Percentiles rank a stretch among this genome's conserved stretches.
Conservation (phyloP, 257 asterid genomes). For the Forsythia viridissima region DNA sequence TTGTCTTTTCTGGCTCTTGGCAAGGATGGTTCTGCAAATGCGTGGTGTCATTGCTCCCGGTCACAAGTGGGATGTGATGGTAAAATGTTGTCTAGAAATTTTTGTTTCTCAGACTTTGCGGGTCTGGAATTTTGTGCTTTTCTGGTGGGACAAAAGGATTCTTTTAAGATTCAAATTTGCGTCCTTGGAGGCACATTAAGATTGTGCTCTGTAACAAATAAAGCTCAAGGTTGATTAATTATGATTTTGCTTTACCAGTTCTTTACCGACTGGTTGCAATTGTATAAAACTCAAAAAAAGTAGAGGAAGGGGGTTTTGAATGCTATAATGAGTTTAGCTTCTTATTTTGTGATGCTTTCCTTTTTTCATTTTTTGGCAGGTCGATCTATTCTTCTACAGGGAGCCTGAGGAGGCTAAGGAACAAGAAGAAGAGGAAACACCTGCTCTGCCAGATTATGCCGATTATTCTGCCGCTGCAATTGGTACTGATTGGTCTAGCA, state of each 20-base stretch:
- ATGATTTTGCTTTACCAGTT: not conserved
- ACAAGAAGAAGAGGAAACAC: conserved; percentile 33
- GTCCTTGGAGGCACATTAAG: not conserved
- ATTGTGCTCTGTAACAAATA: not conserved
- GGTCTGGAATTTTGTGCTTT: not conserved
- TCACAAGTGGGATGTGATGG: conserved; percentile 48
- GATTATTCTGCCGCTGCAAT: conserved; percentile 21
- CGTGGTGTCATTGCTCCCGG: conserved; percentile 43
- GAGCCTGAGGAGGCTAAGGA: conserved; percentile 47
- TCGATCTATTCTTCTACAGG: conserved; percentile 42
- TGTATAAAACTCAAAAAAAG: not conserved
- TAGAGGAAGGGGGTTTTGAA: not conserved
- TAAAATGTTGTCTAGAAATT: not conserved
- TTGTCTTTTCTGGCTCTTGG: conserved; percentile 44
- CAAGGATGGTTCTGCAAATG: conserved; percentile 47
- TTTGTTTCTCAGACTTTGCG: not conserved
- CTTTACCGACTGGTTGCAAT: not conserved
- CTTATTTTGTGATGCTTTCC: not conserved
- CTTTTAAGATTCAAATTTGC: not conserved
- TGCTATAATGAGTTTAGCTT: not conserved
- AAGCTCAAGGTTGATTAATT: not conserved
- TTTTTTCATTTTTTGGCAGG: conserved; percentile 19
- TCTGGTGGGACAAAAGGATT: not conserved
- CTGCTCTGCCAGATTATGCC: conserved; percentile 22
- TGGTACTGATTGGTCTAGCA: conserved; percentile 28